Conservation (phyloP, 768 basidiomycete genomes). For the Mycena venus region DNA sequence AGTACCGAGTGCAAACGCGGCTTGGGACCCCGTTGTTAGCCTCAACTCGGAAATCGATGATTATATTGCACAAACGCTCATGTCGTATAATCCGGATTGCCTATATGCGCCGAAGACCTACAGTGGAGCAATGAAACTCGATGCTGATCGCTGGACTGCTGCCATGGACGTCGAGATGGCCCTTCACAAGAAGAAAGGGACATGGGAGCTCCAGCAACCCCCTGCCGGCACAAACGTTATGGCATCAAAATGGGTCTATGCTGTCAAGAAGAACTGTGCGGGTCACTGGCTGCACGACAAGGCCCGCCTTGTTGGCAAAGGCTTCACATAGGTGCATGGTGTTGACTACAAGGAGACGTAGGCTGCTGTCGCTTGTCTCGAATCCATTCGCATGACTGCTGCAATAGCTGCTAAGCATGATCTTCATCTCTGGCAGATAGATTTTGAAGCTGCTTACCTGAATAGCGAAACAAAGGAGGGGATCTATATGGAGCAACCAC, state of each 20-base stretch:
- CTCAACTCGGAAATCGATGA: not conserved
- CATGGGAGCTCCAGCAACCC: slow-evolving; percentile 13
- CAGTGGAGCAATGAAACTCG: not conserved
- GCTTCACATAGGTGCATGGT: not conserved
- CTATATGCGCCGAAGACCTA: slow-evolving; percentile 2
- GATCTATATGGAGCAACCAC: slow-evolving; percentile 10
- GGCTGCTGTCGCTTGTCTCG: not conserved
- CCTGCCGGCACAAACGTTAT: not conserved
- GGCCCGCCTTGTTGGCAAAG: not conserved
- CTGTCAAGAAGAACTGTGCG: slow-evolving; percentile 11
- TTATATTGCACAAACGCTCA: not conserved
- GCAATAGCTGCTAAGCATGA: slow-evolving; percentile 4
- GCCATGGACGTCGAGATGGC: slow-evolving; percentile 12
- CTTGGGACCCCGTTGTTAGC: not conserved
- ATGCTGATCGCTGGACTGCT: not conserved
- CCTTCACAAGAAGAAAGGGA: not conserved
- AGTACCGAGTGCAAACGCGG: not conserved
- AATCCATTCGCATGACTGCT: slow-evolving; percentile 12
- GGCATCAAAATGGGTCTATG: not conserved
- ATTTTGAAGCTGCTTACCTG: not conserved
- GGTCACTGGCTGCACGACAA: not conserved
- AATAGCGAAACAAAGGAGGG: not conserved
- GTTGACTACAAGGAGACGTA: not conserved
- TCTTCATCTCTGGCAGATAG: slow-evolving; percentile 15
- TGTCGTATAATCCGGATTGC: not conserved